A percentile compares a stretch with the other conserved stretches of the same genome.
Conservation (phyloP, 2,329 filamentous ascomycete species). For the Colletotrichum chlorophyti region DNA sequence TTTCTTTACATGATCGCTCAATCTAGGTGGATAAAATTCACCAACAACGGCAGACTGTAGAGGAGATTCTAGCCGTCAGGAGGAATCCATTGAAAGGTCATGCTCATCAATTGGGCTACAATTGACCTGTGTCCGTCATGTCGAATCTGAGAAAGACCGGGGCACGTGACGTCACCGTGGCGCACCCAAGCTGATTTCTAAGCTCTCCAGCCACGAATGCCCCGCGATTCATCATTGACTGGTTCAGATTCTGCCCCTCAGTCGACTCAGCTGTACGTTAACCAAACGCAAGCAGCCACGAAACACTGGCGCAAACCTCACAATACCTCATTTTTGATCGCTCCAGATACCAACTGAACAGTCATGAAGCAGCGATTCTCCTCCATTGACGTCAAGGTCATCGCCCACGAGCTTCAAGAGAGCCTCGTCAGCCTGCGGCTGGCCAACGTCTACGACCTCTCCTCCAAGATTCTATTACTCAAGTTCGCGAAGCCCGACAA, state of each 20-base stretch:
- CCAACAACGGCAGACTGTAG: too few species aligned
- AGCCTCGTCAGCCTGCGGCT: conserved; percentile 80
- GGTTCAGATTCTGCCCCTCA: conserved; percentile 27
- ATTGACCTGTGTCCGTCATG: too few species aligned
- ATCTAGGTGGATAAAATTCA: too few species aligned
- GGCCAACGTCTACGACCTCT: conserved; percentile 95
- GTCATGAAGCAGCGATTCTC: conserved; percentile 82
- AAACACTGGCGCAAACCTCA: neutral
- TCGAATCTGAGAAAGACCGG: neutral
- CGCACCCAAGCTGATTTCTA: neutral
- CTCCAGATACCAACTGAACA: neutral
- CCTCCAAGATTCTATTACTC: conserved; percentile 91
- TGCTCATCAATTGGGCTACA: too few species aligned
- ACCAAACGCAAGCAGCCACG: conserved; percentile 3
- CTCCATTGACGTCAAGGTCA: conserved; percentile 84
- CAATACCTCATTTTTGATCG: neutral
- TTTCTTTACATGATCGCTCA: too few species aligned
- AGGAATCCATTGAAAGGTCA: too few species aligned
- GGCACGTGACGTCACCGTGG: conserved; percentile 28
- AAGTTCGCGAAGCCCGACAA: conserved; percentile 92
- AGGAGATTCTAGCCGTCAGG: too few species aligned
- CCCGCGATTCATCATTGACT: conserved; percentile 25
- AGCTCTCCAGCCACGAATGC: conserved; percentile 27
- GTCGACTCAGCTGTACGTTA: neutral
- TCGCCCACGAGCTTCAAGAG: conserved; percentile 88